These are phyloP conservation scores for Calcarisporium arbuscula DNA, from an alignment of 2,329 filamentous ascomycete genomes.

Conservation along the genomic window DNA sequence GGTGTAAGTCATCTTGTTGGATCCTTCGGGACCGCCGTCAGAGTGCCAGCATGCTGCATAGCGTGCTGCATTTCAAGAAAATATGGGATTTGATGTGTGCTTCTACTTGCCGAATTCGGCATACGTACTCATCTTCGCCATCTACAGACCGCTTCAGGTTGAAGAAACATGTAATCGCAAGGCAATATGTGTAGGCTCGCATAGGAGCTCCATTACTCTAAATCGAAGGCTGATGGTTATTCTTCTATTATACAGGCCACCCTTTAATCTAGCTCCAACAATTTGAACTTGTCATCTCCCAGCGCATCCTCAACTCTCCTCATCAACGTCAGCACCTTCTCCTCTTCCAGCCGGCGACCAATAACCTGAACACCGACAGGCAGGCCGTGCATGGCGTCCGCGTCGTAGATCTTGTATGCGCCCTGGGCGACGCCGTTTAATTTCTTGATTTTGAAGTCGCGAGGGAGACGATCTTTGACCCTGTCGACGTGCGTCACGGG, in stretches of 20 bases:
- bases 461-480: conserved; percentile 57
- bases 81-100: no score
- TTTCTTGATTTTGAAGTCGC: conserved; percentile 51
- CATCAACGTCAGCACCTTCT: conserved; percentile 82
- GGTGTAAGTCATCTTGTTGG: no score
- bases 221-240: no score
- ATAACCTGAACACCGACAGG: conserved; percentile 84
- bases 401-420: conserved; percentile 82
- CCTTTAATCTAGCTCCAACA: conserved; percentile 41
- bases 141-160: no score
- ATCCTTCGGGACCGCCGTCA: no score
- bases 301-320: conserved; percentile 69
- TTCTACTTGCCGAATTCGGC: no score
- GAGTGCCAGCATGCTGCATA: no score
- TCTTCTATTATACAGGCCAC: background rate
- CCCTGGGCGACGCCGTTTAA: conserved; percentile 76
- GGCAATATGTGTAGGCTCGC: no score
- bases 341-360: conserved; percentile 73
- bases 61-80: no score
- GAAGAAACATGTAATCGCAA: no score
- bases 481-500: conserved; percentile 81
- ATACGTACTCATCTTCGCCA: no score
- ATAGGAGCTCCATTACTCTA: no score
- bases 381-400: conserved; percentile 75
- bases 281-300: conserved; percentile 46